Conservation (phyloP, 148 eudicot genomes). For the Dianthus caryophyllus region DNA sequence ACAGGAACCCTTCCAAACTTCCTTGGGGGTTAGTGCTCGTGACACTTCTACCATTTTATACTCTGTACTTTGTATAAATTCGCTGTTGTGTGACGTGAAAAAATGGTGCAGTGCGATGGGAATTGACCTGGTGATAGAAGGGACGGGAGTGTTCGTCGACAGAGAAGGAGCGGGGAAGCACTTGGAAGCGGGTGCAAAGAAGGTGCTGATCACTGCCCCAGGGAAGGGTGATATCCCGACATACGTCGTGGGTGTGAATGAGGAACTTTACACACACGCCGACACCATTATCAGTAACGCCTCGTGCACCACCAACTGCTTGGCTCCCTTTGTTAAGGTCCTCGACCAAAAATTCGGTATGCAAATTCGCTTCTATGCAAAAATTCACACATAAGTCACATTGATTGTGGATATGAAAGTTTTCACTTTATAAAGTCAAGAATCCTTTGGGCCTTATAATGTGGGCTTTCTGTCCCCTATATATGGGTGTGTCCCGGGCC, state of each 20-base stretch:
- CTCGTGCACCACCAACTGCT: conserved; percentile 96
- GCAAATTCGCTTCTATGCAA: too few relatives aligned
- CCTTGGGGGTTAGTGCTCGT: conserved; percentile 75
- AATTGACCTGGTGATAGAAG: conserved; percentile 90
- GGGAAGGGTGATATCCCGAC: conserved; percentile 98
- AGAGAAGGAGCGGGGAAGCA: conserved; percentile 98
- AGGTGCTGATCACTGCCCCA: conserved; percentile 93
- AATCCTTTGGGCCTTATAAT: too few relatives aligned
- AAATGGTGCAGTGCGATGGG: conserved; percentile 56
- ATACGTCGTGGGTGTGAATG: conserved; percentile 90
- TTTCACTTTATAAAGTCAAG: too few relatives aligned
- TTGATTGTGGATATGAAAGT: too few relatives aligned
- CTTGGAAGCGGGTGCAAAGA: conserved; percentile 85
- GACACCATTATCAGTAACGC: conserved; percentile 92
- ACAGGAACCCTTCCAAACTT: conserved; percentile 80
- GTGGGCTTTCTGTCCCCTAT: too few relatives aligned
- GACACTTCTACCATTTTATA: neutral
- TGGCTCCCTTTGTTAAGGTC: conserved; percentile 98
- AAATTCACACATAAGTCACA: too few relatives aligned
- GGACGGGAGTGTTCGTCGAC: conserved; percentile 98
- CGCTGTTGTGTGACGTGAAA: neutral
- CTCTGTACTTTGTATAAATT: neutral
- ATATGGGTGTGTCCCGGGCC: too few relatives aligned
- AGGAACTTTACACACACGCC: conserved; percentile 43
- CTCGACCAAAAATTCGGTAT: conserved; percentile 89